phyloP scores from a whole-genome alignment of 2,329 filamentous ascomycete genomes.

The Elsinoe australis region DNA sequence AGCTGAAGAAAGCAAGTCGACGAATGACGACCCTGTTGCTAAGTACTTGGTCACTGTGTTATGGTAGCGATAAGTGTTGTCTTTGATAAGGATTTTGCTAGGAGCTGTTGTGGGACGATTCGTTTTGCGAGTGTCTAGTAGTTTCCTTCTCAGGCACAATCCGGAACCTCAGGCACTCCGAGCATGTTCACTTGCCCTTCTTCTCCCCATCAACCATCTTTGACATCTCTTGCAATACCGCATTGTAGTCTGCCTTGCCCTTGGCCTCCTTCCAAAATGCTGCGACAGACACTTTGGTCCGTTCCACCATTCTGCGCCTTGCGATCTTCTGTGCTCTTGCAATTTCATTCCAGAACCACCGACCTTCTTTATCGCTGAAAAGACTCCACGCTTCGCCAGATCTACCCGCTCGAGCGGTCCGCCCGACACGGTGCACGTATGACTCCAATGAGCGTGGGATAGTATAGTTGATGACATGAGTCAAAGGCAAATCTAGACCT shows the following conservation, averaged over 20 bases:
- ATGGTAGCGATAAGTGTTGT: too few species aligned
- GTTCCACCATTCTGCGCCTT: constrained; percentile 40
- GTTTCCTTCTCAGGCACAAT: too few species aligned
- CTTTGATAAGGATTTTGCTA: too few species aligned
- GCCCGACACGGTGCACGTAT: constrained; percentile 86
- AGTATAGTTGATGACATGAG: constrained; percentile 90
- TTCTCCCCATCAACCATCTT: constrained; percentile 46
- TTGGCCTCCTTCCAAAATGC: constrained; percentile 28
- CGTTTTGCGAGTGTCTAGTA: too few species aligned
- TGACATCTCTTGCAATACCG: constrained; percentile 55
- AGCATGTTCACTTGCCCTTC: constrained; percentile 6
- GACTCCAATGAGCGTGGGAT: constrained; percentile 70
- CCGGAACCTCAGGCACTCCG: too few species aligned
- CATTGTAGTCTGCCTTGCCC: constrained; percentile 38
- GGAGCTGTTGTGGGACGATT: too few species aligned
- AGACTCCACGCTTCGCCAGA: constrained; percentile 77
- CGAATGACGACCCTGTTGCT: too few species aligned
- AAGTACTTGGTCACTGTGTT: too few species aligned
- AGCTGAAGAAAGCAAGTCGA: too few species aligned
- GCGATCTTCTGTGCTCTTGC: constrained; percentile 49
- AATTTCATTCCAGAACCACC: constrained; percentile 88
- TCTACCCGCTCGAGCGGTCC: constrained; percentile 76
- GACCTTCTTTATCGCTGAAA: constrained; percentile 70
- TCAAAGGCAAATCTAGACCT: constrained; percentile 69
- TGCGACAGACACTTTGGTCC: constrained; percentile 35